phyloP scores from a whole-genome alignment of 148 eudicot genomes.

The Vaccinium darrowii region DNA sequence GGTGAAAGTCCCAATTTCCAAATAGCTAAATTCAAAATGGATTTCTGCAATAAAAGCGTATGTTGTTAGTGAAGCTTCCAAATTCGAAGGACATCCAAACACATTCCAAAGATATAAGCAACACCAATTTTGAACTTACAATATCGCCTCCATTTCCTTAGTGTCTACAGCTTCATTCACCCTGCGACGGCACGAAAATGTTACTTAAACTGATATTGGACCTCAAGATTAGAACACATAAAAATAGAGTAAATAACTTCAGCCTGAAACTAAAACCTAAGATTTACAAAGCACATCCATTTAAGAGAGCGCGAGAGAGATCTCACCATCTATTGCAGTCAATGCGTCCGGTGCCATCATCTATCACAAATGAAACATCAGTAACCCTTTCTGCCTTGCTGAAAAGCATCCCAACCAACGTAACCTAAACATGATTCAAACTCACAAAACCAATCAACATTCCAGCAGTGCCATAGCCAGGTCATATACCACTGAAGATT shows the following conservation, averaged over 20 bases:
- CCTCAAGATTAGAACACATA: slow-evolving; percentile 21
- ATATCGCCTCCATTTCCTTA: slow-evolving; percentile 58
- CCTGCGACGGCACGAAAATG: slow-evolving; percentile 42
- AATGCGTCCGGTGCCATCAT: slow-evolving; percentile 89
- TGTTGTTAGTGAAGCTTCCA: background rate
- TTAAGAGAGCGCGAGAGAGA: slow-evolving; percentile 3
- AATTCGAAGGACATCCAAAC: slow-evolving; percentile 1
- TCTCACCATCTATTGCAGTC: slow-evolving; percentile 79
- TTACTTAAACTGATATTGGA: slow-evolving; percentile 3
- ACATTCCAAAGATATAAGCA: background rate
- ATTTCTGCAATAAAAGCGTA: background rate
- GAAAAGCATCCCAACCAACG: slow-evolving; percentile 66
- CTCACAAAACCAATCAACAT: background rate
- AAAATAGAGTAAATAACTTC: slow-evolving; percentile 8
- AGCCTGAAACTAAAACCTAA: background rate
- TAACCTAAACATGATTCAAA: slow-evolving; percentile 52
- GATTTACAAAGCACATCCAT: background rate
- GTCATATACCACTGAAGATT: background rate
- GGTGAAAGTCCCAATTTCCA: background rate
- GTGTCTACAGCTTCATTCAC: slow-evolving; percentile 59
- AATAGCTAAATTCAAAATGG: background rate
- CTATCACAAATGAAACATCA: slow-evolving; percentile 66
- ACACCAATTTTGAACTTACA: slow-evolving; percentile 37
- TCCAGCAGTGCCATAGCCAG: background rate
- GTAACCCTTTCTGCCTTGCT: slow-evolving; percentile 72